Conservation (phyloP, 345 rosid genomes). For the Aegle marmelos region DNA sequence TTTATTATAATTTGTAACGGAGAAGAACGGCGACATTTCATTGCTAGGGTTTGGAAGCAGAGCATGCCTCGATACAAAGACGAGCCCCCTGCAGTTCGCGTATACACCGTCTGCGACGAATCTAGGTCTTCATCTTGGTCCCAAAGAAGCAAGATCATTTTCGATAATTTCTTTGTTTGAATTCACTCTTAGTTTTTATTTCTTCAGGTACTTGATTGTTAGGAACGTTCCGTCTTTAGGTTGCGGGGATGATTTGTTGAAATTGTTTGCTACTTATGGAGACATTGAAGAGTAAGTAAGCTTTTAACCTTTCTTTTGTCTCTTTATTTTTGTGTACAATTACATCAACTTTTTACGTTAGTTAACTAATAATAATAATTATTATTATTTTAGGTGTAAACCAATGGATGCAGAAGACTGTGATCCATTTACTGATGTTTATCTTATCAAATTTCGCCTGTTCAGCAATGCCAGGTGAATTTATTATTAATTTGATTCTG, state of each 20-base stretch:
- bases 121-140: conserved; percentile 40
- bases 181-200: background rate
- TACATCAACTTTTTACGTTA: background rate
- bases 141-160: background rate
- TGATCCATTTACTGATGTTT: conserved; percentile 73
- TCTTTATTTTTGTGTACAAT: background rate
- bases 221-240: conserved; percentile 93
- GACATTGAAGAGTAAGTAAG: conserved; percentile 75
- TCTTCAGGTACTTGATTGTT: conserved; percentile 64
- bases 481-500: background rate
- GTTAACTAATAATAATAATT: background rate
- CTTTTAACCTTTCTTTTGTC: background rate
- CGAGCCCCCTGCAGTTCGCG: conserved; percentile 64
- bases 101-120: conserved; percentile 85
- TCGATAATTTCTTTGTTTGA: background rate
- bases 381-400: conserved; percentile 43
- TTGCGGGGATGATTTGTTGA: conserved; percentile 80
- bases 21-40: background rate
- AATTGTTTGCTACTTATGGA: conserved; percentile 66
- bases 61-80: conserved; percentile 67
- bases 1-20: background rate
- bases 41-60: conserved; percentile 13
- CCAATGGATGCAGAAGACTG: conserved; percentile 96
- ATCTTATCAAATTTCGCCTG: conserved; percentile 71
- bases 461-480: conserved; percentile 70